Percentiles rank a stretch among this genome's conserved stretches.
Evolutionary conservation across 2,329 filamentous ascomycete genomes (phyloP).

Genomic region (Endocalyx cinctus): DNA sequence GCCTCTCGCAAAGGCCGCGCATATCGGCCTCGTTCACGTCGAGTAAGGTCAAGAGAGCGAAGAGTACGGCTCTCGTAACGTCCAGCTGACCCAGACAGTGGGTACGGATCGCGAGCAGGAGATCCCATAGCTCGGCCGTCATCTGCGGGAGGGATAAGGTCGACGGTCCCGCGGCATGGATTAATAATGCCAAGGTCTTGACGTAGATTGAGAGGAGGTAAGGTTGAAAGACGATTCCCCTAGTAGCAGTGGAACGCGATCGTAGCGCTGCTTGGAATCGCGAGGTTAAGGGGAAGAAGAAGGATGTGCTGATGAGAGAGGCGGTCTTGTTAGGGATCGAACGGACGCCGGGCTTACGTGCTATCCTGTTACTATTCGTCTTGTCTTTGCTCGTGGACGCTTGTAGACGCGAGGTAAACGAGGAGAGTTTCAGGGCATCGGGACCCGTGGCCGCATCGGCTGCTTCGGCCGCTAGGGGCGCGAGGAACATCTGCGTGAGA

Average conservation of each 20-base stretch:
- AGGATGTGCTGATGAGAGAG: slow-evolving; percentile 65
- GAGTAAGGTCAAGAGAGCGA: slow-evolving; percentile 73
- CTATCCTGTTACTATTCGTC: slow-evolving; percentile 21
- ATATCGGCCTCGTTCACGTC: slow-evolving; percentile 75
- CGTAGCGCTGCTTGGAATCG: slow-evolving; percentile 65
- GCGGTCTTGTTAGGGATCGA: slow-evolving; percentile 74
- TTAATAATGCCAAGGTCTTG: slow-evolving; percentile 77
- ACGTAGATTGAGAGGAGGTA: slow-evolving; percentile 75
- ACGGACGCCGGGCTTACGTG: slow-evolving; percentile 43
- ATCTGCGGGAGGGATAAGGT: slow-evolving; percentile 72
- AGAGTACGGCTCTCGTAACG: slow-evolving; percentile 70
- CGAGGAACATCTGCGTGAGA: slow-evolving; percentile 69
- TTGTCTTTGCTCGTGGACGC: slow-evolving; percentile 33
- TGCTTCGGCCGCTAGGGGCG: slow-evolving; percentile 74
- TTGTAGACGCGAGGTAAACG: slow-evolving; percentile 74
- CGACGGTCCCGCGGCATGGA: slow-evolving; percentile 78
- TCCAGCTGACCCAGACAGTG: slow-evolving; percentile 54
- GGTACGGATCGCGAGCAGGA: slow-evolving; percentile 68
- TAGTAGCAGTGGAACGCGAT: slow-evolving; percentile 33
- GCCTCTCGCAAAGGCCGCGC: slow-evolving; percentile 65
- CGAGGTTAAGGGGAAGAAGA: slow-evolving; percentile 83
- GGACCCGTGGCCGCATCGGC: slow-evolving; percentile 78
- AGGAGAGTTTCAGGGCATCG: slow-evolving; percentile 80
- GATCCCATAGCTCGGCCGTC: slow-evolving; percentile 76
- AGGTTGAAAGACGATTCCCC: slow-evolving; percentile 66